Evolutionary conservation across 495 filamentous ascomycete species (phyloP).

Genomic region (Hyaloscypha finlandica): DNA sequence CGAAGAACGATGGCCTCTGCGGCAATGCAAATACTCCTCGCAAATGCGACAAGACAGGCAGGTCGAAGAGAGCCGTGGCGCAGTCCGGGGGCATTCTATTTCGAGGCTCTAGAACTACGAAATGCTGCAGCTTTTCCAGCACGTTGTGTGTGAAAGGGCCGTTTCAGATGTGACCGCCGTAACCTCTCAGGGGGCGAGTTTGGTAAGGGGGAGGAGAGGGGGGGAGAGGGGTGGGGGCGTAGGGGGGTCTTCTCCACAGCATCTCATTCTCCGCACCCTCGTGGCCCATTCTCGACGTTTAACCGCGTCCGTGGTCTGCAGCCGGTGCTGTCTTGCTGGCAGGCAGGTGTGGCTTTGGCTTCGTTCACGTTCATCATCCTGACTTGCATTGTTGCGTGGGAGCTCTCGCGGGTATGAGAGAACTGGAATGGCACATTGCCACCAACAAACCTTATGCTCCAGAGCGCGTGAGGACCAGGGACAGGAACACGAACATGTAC

Average conservation of each 20-base stretch:
- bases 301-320: constrained; percentile 1
- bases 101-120: constrained; percentile 13
- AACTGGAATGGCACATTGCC: background rate
- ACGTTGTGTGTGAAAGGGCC: constrained; percentile 14
- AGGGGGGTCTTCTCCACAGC: constrained; percentile 5
- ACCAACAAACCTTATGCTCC: background rate
- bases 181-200: background rate
- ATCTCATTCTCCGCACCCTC: constrained; percentile 7
- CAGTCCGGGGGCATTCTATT: background rate
- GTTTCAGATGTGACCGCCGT: constrained; percentile 22
- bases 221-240: too few species aligned
- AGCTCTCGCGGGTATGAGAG: background rate
- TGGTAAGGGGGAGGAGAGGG: background rate
- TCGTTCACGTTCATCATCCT: background rate
- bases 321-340: too few species aligned
- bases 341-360: too few species aligned
- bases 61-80: background rate
- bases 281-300: constrained; percentile 22
- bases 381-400: background rate
- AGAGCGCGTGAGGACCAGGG: background rate
- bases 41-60: background rate
- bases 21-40: background rate
- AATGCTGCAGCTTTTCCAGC: constrained; percentile 20
- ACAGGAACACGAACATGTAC: background rate
- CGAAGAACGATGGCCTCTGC: background rate